Base-by-base conservation (phyloP, 106 monocot genomes). In the Acanthochlamys bracteata region DNA sequence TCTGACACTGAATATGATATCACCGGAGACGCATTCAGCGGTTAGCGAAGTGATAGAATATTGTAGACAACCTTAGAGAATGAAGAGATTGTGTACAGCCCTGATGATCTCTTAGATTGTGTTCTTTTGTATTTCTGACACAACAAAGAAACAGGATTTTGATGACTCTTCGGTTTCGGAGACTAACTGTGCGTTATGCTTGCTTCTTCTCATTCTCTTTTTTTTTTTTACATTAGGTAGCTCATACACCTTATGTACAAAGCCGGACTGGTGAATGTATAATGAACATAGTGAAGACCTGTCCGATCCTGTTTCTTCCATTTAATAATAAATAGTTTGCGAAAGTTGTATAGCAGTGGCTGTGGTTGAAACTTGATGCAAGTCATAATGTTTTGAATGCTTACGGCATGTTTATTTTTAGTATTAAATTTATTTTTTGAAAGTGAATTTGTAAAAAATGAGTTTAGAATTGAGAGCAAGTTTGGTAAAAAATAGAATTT, bases 1-100 rank as follows among this genome's bases (percentile, higher is more conserved):
- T 76, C 65, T 88, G 80, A 66, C 74, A 25, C 56, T 93, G 61
- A 93, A 85, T 74, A 85, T 93, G 93, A 88, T 93, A 71, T 74
- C 93, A 22, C 75, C 82, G 17, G 93, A 93, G 76, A 93, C 93
- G 24, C 85, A 93, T 67, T 72, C 88, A 42, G 63, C 82, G 52
- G 93, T 93, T 23, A 65, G 55, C 14, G 76, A 93, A 82, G 80
- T 93, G 3, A 93, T 93, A 14, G 82, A 88, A 75, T 82, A 82
- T 42, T 93, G 93, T 85, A 88, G 73, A 80, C 76, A 52, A 64
- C 69, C 81, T 54, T 84, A 66, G 64, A 69, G 58, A 71, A 51
- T n/a, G 53, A 63, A 71, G 76, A 74, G 76, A 71, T 73, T 46
- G 14, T 92, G 84, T 87, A 87, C 79, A 79, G 91, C 57, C 22